These are phyloP conservation scores for Penicillium palitans DNA, from an alignment of 2,329 filamentous ascomycete genomes.

Conservation along the genomic window DNA sequence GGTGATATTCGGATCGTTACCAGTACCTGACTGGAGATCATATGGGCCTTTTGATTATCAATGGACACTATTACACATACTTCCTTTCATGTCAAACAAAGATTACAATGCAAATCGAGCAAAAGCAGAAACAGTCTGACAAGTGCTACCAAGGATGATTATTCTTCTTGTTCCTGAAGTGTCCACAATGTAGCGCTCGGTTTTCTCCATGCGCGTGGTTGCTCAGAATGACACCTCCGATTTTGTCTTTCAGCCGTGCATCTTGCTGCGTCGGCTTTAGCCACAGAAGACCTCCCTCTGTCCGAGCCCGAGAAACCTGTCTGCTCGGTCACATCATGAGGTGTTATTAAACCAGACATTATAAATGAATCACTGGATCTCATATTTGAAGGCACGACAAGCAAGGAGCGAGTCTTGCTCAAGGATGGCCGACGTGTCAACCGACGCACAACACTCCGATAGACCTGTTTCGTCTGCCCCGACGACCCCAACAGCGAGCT, in stretches of 20 bases:
- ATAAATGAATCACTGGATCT: constrained; percentile 19
- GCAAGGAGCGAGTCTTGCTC: constrained; percentile 34
- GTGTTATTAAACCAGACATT: constrained; percentile 27
- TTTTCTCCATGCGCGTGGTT: constrained; percentile 39
- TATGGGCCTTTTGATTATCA: neutral
- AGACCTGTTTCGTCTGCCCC: constrained; percentile 17
- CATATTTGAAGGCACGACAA: constrained; percentile 30
- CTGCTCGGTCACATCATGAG: constrained; percentile 1
- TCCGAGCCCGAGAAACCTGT: constrained; percentile 6
- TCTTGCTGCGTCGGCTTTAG: constrained; percentile 10
- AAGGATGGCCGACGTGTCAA: constrained; percentile 34
- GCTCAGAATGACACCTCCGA: constrained; percentile 41
- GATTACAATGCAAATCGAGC: neutral
- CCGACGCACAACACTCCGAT: constrained; percentile 28
- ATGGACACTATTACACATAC: too few species aligned
- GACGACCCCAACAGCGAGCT: constrained; percentile 7
- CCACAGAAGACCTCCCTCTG: neutral
- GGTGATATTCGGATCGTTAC: neutral
- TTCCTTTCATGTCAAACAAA: neutral
- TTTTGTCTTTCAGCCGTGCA: constrained; percentile 30
- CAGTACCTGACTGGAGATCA: neutral
- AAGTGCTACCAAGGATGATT: neutral
- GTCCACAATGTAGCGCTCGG: constrained; percentile 41
- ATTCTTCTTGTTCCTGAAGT: constrained; percentile 33
- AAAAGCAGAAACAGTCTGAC: neutral